phyloP scores from a whole-genome alignment of 208 protist species.

The Herpetomonas samuelpessoai region DNA sequence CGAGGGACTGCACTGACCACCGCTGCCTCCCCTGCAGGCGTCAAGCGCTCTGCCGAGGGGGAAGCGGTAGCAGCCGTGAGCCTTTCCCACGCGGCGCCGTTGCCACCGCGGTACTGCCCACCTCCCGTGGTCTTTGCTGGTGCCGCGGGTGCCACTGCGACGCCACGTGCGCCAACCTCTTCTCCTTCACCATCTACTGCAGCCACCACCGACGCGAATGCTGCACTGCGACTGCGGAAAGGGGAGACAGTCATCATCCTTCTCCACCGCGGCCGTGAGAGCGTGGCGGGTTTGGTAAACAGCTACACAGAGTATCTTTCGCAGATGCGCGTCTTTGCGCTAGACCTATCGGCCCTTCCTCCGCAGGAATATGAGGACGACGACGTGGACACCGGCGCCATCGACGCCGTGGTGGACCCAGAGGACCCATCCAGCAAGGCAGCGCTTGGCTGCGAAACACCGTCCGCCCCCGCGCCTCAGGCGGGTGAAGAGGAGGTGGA shows the following conservation, averaged over 20 bases:
- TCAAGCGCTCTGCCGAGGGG: background rate
- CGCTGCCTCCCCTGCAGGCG: background rate
- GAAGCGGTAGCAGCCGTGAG: background rate
- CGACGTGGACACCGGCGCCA: background rate
- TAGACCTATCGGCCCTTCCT: slow-evolving; percentile 57
- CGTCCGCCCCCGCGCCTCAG: background rate
- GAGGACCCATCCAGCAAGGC: background rate
- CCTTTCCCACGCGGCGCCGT: background rate
- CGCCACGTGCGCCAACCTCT: background rate
- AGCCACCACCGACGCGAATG: background rate
- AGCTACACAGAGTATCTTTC: slow-evolving; percentile 38
- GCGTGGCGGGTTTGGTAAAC: slow-evolving; percentile 29
- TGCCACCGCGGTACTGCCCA: background rate
- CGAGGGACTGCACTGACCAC: background rate
- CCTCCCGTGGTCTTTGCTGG: background rate
- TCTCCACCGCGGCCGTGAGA: slow-evolving; percentile 31
- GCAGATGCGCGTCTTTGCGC: slow-evolving; percentile 55
- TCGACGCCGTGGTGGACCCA: background rate
- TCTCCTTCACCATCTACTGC: background rate
- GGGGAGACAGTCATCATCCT: slow-evolving; percentile 70
- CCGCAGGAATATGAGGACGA: slow-evolving; percentile 40
- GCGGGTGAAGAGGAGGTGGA: slow-evolving; percentile 22
- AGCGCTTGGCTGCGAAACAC: background rate
- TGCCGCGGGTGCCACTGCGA: background rate
- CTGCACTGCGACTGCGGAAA: slow-evolving; percentile 22